These are phyloP conservation scores for Liquidambar formosana DNA, from an alignment of 164 flowering plant species.

Conservation along the genomic window DNA sequence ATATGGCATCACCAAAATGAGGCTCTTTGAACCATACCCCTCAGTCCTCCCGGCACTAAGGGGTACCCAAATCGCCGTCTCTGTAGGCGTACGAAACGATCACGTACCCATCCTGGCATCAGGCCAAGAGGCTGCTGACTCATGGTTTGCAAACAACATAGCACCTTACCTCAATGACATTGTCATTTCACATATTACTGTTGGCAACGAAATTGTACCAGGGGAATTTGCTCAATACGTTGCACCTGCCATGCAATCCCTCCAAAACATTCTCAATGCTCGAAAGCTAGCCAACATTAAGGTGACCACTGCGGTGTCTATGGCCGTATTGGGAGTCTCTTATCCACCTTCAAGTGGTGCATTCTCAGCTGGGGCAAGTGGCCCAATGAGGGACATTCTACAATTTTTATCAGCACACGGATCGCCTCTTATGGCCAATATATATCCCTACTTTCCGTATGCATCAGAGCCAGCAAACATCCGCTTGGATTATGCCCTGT, in stretches of 20 bases:
- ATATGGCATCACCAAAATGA: constrained; percentile 7
- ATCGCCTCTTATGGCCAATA: constrained; percentile 37
- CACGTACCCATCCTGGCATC: constrained; percentile 25
- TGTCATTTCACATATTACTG: constrained; percentile 2
- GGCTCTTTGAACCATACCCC: constrained; percentile 20
- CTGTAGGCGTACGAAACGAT: constrained; percentile 25
- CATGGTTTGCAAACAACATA: constrained; percentile 22
- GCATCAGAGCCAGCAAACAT: background rate
- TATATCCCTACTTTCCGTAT: constrained; percentile 40
- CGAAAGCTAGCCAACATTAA: constrained; percentile 8
- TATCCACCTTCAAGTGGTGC: constrained; percentile 40
- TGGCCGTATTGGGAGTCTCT: constrained; percentile 22
- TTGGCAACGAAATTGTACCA: constrained; percentile 31
- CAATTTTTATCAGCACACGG: constrained; percentile 13
- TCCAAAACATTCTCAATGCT: background rate
- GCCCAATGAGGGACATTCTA: constrained; percentile 12
- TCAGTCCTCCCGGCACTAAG: constrained; percentile 12
- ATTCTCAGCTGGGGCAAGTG: constrained; percentile 15
- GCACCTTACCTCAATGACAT: constrained; percentile 21
- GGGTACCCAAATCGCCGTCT: constrained; percentile 6
- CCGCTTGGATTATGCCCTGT: constrained; percentile 28
- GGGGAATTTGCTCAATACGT: constrained; percentile 1
- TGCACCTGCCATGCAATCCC: constrained; percentile 8
- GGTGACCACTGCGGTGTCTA: constrained; percentile 34
- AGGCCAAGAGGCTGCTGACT: constrained; percentile 7